Evolutionary conservation across 2,329 filamentous ascomycete species (phyloP), one percentile per base, ranked within the genome.

Genomic region (Hymenoscyphus albidus): DNA sequence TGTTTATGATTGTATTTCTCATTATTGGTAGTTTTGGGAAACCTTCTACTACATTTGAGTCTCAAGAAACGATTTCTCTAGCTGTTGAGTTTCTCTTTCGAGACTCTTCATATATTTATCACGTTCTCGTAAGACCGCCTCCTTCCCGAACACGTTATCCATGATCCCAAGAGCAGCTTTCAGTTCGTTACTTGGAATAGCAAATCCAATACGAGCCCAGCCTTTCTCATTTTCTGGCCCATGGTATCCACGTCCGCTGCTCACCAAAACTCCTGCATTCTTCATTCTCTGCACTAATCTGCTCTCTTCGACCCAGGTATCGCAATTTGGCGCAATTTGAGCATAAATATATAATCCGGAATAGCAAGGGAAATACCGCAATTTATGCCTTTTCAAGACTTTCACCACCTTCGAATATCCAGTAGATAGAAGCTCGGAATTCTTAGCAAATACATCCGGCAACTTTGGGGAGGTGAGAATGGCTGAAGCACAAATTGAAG

Each of bases 341-440:
- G 62, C 64, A 40, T 62, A 64, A 2, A 66, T 31, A 31, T 62
- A 66, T 3, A 64, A 38, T 2, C 62, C 62, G 12, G 64, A 58
- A 32, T 59, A n/a, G 38, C 22, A 10, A 18, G 61, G 64, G 3
- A 66, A 58, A 35, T 66, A 66, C 14, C 2, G 48, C 6, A 66
- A 18, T n/a, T 35, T 48, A 13, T 56, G n/a, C n/a, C 39, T 42
- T 51, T 59, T 55, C 18, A 66, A 62, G 3, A 62, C 14, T n/a
- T n/a, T 14, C 18, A 40, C 38, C 1, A 62, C 10, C 9, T 42
- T 32, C 1, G 27, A 4, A 40, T 64, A 66, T 14, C 39, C 57
- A 7, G 18, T 2, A n/a, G 27, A 27, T 7, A 65, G 48, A 5
- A 38, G 61, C 12, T 44, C 22, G 10, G 57, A 61, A 51, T 61